Conservation (phyloP, 2,329 filamentous ascomycete species). For the Dactylella cylindrospora region DNA sequence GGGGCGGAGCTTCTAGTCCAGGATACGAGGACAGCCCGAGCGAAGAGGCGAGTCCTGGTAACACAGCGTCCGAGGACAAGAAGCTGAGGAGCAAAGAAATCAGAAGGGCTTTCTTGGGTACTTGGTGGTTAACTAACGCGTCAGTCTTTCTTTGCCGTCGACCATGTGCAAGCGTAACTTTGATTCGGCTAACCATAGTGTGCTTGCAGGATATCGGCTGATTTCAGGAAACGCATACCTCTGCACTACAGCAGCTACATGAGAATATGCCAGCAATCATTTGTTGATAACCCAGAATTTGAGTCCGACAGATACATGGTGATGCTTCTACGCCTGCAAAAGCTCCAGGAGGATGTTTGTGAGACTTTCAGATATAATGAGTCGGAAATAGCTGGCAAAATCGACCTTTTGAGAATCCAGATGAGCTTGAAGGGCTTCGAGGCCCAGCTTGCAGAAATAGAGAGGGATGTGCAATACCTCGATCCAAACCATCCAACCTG, state of each 20-base stretch:
- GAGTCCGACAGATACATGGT: conserved; percentile 48
- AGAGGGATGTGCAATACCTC: conserved; percentile 44
- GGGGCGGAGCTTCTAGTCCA: conserved; percentile 10
- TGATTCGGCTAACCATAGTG: background rate
- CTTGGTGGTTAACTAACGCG: conserved; percentile 48
- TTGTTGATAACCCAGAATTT: conserved; percentile 40
- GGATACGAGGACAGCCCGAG: conserved; percentile 6
- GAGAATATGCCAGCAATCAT: conserved; percentile 45
- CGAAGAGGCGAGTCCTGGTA: conserved; percentile 16
- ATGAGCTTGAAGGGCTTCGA: conserved; percentile 48
- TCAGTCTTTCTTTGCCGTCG: conserved; percentile 36
- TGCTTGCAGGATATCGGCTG: conserved; percentile 45
- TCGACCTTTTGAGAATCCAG: conserved; percentile 47
- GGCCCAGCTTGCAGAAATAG: conserved; percentile 46
- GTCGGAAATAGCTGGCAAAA: conserved; percentile 31
- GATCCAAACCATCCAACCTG: conserved; percentile 42
- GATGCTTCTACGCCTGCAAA: conserved; percentile 47
- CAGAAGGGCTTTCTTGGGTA: conserved; percentile 48
- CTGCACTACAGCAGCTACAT: conserved; percentile 47
- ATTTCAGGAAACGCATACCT: conserved; percentile 48
- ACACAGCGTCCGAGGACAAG: conserved; percentile 2
- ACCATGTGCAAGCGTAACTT: background rate
- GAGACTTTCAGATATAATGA: conserved; percentile 48
- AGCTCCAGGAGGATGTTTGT: conserved; percentile 48
- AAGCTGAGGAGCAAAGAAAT: conserved; percentile 46